phyloP scores from a whole-genome alignment of 1,139 yeast genomes.

The Scheffersomyces titani region DNA sequence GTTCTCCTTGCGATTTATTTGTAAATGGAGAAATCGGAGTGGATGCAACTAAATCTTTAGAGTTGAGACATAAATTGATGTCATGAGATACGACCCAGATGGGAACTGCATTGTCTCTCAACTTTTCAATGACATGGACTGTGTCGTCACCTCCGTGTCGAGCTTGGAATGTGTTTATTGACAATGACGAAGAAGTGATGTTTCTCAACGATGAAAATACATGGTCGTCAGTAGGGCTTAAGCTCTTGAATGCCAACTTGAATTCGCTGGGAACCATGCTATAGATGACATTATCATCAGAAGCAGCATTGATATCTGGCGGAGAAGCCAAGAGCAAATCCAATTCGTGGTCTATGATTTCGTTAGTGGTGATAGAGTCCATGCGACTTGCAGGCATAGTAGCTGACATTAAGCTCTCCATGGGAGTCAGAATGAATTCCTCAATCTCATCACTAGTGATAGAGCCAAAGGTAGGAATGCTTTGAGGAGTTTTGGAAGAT shows the following conservation, averaged over 20 bases:
- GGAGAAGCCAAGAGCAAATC: constrained; percentile 17
- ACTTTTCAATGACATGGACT: constrained; percentile 3
- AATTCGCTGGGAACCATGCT: constrained; percentile 8
- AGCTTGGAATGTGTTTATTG: constrained; percentile 1
- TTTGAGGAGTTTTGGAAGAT: constrained; percentile 7
- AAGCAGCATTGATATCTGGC: constrained; percentile 2
- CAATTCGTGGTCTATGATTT: constrained; percentile 16
- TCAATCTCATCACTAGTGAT: constrained; percentile 9
- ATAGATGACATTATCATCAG: constrained; percentile 2
- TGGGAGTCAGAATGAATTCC: constrained; percentile 16
- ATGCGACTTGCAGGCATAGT: constrained; percentile 3
- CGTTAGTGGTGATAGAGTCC: constrained; percentile 16
- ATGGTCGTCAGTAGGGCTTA: constrained; percentile 5
- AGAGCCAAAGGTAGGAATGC: not conserved
- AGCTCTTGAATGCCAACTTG: constrained; percentile 5
- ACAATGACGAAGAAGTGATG: constrained; percentile 3
- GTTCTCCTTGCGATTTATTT: constrained; percentile 9
- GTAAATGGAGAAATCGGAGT: constrained; percentile 13
- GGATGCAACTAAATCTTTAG: constrained; percentile 3
- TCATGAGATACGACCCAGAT: constrained; percentile 12
- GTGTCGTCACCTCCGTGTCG: not conserved
- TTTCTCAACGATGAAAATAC: constrained; percentile 9
- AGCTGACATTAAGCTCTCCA: constrained; percentile 9
- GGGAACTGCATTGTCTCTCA: constrained; percentile 10
- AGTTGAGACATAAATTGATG: constrained; percentile 9